Conservation (phyloP, 2,329 filamentous ascomycete genomes). For the Fusarium phyllophilum region DNA sequence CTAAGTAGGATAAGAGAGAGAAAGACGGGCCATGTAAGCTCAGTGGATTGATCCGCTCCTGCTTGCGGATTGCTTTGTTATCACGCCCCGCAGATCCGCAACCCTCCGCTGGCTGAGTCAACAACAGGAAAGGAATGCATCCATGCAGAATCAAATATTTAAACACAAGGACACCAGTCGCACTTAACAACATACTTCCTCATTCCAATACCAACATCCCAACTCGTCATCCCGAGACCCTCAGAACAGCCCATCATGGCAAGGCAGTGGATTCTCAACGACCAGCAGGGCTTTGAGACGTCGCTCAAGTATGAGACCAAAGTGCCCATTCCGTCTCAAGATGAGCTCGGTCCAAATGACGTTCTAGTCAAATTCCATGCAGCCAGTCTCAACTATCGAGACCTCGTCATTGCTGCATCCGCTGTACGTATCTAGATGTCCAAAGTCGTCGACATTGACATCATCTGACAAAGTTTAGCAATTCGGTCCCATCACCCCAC, state of each 20-base stretch:
- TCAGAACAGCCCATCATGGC: background rate
- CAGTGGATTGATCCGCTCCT: background rate
- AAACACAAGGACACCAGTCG: background rate
- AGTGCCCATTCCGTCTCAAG: conserved; percentile 6
- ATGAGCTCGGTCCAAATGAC: conserved; percentile 64
- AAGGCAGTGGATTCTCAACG: conserved; percentile 37
- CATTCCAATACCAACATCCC: background rate
- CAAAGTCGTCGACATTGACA: background rate
- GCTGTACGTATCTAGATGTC: conserved; percentile 37
- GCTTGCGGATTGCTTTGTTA: background rate
- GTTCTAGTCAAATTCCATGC: conserved; percentile 68
- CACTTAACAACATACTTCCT: background rate
- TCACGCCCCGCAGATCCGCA: background rate
- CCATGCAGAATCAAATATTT: background rate
- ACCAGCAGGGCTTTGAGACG: conserved; percentile 49
- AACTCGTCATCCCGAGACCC: accelerated
- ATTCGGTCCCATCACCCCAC: conserved; percentile 38
- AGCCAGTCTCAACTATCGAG: conserved; percentile 61
- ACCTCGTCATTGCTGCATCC: conserved; percentile 54
- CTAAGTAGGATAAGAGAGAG: accelerated
- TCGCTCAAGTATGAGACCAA: conserved; percentile 49
- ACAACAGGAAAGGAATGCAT: background rate
- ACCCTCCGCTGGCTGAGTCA: background rate
- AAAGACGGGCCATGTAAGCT: accelerated
- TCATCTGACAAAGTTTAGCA: conserved; percentile 18